Percentiles rank a stretch among this genome's conserved stretches.
These are phyloP conservation scores for Schoenoplectus triqueter DNA, from an alignment of 202 grass and related monocot species.

Conservation along the genomic window DNA sequence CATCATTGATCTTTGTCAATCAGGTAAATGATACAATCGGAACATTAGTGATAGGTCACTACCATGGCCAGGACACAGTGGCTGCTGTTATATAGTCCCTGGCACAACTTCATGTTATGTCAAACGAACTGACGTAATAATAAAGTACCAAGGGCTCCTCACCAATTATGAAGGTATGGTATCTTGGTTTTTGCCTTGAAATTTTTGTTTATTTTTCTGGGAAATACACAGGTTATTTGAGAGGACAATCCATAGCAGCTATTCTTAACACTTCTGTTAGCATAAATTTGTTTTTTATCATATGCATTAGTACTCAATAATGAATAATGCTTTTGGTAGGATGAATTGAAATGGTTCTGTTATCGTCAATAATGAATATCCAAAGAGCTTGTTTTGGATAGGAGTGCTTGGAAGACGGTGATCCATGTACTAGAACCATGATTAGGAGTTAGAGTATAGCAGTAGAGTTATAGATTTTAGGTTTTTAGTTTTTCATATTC, in stretches of 20 bases:
- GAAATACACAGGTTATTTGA: not conserved
- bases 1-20: slow-evolving; percentile 38
- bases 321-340: not conserved
- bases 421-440: not conserved
- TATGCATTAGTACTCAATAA: not conserved
- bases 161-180: slow-evolving; percentile 79
- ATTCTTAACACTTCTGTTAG: not conserved
- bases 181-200: slow-evolving; percentile 42
- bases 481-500: too few species aligned
- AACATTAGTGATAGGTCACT: slow-evolving; percentile 87
- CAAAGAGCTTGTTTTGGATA: not conserved
- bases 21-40: slow-evolving; percentile 94
- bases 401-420: too few species aligned
- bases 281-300: not conserved
- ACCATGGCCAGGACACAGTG: slow-evolving; percentile 78
- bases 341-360: not conserved
- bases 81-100: slow-evolving; percentile 82
- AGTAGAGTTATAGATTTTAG: too few species aligned
- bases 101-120: slow-evolving; percentile 95
- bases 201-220: slow-evolving; percentile 20
- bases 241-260: not conserved
- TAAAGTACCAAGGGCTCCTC: slow-evolving; percentile 87
- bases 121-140: slow-evolving; percentile 88
- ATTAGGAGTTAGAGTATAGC: too few species aligned
- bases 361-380: not conserved